phyloP scores from a whole-genome alignment of 2,329 filamentous ascomycete species.

The Scedosporium apiospermum region DNA sequence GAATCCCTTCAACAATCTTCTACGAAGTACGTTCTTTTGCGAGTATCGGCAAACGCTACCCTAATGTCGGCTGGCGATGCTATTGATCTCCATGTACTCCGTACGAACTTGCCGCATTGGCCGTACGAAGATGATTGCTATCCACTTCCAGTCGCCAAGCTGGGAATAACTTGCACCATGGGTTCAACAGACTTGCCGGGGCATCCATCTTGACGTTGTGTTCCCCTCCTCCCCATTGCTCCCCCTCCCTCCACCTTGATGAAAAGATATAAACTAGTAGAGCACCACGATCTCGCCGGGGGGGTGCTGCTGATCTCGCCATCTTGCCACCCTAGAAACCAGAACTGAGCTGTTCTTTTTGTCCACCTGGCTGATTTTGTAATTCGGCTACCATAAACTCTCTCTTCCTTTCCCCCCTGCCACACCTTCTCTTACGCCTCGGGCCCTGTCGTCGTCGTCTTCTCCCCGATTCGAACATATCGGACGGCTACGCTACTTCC shows the following conservation, averaged over 20 bases:
- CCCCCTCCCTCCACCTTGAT: background rate
- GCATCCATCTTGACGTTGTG: conserved; percentile 1
- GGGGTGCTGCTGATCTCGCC: background rate
- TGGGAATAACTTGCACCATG: background rate
- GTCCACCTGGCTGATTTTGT: background rate
- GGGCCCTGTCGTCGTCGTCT: background rate
- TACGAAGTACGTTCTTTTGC: background rate
- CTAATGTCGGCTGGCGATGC: background rate
- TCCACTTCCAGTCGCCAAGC: conserved; percentile 1
- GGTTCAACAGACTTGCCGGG: background rate
- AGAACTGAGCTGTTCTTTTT: background rate
- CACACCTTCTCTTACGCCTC: background rate
- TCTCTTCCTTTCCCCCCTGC: background rate
- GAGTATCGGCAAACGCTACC: background rate
- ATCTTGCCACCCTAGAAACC: background rate
- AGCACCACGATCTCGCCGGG: background rate
- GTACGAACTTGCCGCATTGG: background rate
- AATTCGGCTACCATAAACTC: background rate
- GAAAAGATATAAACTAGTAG: conserved; percentile 1
- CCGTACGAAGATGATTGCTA: background rate
- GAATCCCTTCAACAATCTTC: background rate
- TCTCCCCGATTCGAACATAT: background rate
- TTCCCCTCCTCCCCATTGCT: background rate
- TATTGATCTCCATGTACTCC: background rate
- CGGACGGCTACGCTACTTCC: background rate